Evolutionary conservation across 139 green algal species (phyloP), one percentile per base, ranked within the genome.

Genomic region (Choricystis sp.): DNA sequence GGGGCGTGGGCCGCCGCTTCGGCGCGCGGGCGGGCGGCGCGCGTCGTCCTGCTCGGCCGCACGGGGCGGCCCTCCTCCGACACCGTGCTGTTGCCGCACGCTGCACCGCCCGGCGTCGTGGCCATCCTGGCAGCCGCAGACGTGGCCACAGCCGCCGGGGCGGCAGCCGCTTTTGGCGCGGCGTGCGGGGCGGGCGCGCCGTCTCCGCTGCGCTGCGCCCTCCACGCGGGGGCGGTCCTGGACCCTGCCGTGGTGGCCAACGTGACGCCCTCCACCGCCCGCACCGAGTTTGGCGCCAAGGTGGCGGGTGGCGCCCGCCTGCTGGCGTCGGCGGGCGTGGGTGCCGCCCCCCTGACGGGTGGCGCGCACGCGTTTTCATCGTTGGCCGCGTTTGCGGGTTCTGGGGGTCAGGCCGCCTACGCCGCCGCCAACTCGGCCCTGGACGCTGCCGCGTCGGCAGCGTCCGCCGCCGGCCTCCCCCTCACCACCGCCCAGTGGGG

Each of bases 141-240:
- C n/a, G n/a, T n/a, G n/a, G n/a, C n/a, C n/a, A n/a, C 40, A 16
- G 16, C 9, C 9, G 40, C 40, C 40, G 40, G 16, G 16, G 40
- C 40, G 40, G 40, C 40, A 16, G 40, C 40, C 9, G 40, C 9
- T 9, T 16, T 52, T 9, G 40, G 40, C 16, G 16, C 40, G 9
- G 40, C 40, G 9, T 9, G 40, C 40, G 16, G 40, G 9, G 9
- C 40, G 9, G 9, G 16, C 40, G 40, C n/a, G n/a, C n/a, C n/a
- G n/a, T n/a, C 40, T 4, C 57, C 61, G 2, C 29, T 77, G 57
- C 26, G 62, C 22, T 49, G 27, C 21, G 57, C 89, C 21, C 63
- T 93, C n/a, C 84, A 90, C 69, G 85, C 83, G 20, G 79, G 80
- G 26, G 86, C 84, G 16, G 78, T 85, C 23, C 69, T 94, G 30